Evolutionary conservation across 441 rosid species (phyloP), one percentile per base, ranked within the genome.

Genomic region (Hypseocharis bilobata): DNA sequence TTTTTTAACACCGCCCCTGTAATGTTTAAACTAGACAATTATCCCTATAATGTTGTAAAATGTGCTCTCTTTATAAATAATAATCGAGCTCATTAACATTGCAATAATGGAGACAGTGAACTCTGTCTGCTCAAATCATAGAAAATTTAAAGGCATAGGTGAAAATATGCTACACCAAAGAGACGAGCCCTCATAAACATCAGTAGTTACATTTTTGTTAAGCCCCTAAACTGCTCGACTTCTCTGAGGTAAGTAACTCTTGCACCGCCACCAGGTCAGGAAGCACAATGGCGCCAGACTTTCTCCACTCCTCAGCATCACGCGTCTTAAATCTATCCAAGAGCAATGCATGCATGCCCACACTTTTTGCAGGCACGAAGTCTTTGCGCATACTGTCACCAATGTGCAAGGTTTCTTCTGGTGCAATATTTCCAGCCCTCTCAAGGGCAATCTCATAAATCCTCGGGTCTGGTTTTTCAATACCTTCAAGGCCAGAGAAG

Each of bases 351-450:
- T 92, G 88, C 97, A 92, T 92, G 11, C 98, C 97, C 26, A 87
- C 78, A 70, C 88, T 81, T 78, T 74, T 86, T 0, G 98, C 98
- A 0, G 98, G 97, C 2, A 70, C 61, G 71, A 87, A 90, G 81
- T 92, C 98, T 63, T 82, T 90, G 17, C 96, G 94, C 85, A 88
- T 81, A 77, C 98, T 90, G 63, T 92, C 98, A 58, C 98, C 98
- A 0, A 92, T 87, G 72, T 92, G 97, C 69, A 92, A 65, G 28
- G 77, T 71, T 81, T 86, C 84, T 8, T 80, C 87, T 17, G 98
- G 83, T 4, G 85, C 76, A 76, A 90, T 63, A 55, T 87, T 82
- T 68, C 98, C 96, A 1, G 89, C 97, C 78, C 79, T 86, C 76
- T 82, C 79, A 0, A 92, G 80, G 0, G 98, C 98, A 17, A 90